These are phyloP conservation scores for Terfezia claveryi DNA, from an alignment of 495 filamentous ascomycete species.

Conservation along the genomic window DNA sequence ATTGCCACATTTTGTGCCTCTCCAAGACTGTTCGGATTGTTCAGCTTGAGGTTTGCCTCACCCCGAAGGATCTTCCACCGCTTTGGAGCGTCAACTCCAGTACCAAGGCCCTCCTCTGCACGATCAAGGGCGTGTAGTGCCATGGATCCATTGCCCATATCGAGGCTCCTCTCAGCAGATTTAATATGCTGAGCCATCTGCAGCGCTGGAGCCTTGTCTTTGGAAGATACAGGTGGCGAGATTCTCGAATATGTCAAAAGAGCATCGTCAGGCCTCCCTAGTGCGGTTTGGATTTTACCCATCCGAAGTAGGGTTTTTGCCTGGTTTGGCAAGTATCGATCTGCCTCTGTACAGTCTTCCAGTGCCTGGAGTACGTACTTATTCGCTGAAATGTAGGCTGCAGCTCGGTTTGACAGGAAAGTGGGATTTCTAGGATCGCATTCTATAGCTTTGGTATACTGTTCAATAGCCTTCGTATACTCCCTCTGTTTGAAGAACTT, in stretches of 20 bases:
- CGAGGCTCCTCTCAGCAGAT: conserved; percentile 56
- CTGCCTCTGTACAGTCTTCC: conserved; percentile 60
- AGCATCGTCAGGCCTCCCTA: conserved; percentile 71
- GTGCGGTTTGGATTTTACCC: conserved; percentile 64
- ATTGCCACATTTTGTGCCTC: conserved; percentile 88
- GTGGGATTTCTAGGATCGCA: conserved; percentile 56
- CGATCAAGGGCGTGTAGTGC: conserved; percentile 75
- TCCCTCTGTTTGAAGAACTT: conserved; percentile 87
- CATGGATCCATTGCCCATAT: conserved; percentile 62
- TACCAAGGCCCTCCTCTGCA: conserved; percentile 57
- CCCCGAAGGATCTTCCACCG: conserved; percentile 86
- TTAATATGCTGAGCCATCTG: conserved; percentile 65
- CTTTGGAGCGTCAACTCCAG: conserved; percentile 50
- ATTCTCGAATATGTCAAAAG: conserved; percentile 55
- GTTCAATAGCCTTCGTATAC: conserved; percentile 62
- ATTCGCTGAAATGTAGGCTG: conserved; percentile 69
- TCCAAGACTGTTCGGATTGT: conserved; percentile 63
- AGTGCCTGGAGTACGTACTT: conserved; percentile 49
- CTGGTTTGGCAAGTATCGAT: conserved; percentile 61
- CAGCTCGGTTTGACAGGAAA: conserved; percentile 86
- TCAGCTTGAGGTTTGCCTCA: conserved; percentile 89
- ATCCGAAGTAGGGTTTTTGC: conserved; percentile 70
- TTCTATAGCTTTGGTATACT: conserved; percentile 88
- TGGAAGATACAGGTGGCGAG: conserved; percentile 51
- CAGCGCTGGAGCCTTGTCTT: conserved; percentile 56